phyloP scores from a whole-genome alignment of 1,284 basidiomycete species.

The Fomes fomentarius region DNA sequence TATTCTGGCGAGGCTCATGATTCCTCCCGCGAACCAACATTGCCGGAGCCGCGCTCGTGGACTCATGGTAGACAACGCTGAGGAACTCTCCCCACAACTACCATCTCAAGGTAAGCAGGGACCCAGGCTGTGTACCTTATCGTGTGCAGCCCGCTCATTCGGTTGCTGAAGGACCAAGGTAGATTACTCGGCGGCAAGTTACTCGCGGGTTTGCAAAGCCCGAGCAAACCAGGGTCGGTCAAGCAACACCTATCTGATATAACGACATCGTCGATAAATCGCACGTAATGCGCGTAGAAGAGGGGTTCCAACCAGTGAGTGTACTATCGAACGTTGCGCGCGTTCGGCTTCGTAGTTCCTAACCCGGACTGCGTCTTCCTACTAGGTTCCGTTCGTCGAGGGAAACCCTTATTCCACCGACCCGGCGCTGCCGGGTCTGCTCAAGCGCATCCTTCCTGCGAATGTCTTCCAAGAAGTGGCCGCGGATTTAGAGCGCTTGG shows the following conservation, averaged over 20 bases:
- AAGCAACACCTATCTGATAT: no score
- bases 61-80: no score
- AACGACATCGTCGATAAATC: neutral
- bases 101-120: no score
- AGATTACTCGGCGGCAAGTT: no score
- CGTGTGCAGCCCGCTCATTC: no score
- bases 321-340: slow-evolving; percentile 1
- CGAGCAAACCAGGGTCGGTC: no score
- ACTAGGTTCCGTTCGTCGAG: slow-evolving; percentile 44
- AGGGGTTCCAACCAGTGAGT: slow-evolving; percentile 65
- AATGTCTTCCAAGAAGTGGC: slow-evolving; percentile 47
- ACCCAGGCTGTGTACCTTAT: no score
- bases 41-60: no score
- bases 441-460: slow-evolving; percentile 57
- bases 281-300: slow-evolving; percentile 57
- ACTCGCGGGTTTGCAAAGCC: no score
- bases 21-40: no score
- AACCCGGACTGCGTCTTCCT: neutral
- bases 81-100: neutral
- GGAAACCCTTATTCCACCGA: slow-evolving; percentile 65
- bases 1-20: no score
- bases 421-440: slow-evolving; percentile 56
- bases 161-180: no score
- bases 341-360: neutral
- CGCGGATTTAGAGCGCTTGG: slow-evolving; percentile 56